A percentile compares a stretch with the other conserved stretches of the same genome.
Conservation (phyloP, 202 grass and related monocot species). For the Brachypodium distachyon region DNA sequence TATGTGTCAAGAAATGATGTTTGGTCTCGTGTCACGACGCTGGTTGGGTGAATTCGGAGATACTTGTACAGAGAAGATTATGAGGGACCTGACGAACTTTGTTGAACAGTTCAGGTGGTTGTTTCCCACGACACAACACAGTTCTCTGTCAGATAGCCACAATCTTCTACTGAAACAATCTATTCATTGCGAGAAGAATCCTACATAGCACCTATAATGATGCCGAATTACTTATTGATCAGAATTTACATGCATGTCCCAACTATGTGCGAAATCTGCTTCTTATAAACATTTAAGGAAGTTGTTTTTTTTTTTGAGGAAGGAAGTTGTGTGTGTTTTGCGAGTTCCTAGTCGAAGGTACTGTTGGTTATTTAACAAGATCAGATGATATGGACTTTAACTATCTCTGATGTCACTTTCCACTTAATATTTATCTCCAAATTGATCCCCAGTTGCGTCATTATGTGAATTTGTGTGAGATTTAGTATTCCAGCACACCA, state of each 20-base stretch:
- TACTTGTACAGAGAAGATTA: neutral
- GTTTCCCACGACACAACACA: neutral
- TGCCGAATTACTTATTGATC: neutral
- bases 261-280: neutral
- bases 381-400: neutral
- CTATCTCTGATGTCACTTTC: neutral
- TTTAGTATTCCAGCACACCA: neutral
- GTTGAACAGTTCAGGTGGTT: neutral
- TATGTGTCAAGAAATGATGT: neutral
- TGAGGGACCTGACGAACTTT: neutral
- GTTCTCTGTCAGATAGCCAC: neutral
- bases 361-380: neutral
- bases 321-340: neutral
- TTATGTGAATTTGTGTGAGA: neutral
- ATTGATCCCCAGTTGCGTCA: neutral
- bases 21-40: neutral
- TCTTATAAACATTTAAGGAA: neutral
- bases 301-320: no score
- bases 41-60: neutral
- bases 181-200: neutral
- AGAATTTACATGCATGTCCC: neutral
- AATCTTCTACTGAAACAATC: neutral
- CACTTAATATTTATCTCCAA: neutral
- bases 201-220: neutral
- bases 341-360: neutral